phyloP scores from a whole-genome alignment of 441 rosid genomes.

The Pelargonium australe region DNA sequence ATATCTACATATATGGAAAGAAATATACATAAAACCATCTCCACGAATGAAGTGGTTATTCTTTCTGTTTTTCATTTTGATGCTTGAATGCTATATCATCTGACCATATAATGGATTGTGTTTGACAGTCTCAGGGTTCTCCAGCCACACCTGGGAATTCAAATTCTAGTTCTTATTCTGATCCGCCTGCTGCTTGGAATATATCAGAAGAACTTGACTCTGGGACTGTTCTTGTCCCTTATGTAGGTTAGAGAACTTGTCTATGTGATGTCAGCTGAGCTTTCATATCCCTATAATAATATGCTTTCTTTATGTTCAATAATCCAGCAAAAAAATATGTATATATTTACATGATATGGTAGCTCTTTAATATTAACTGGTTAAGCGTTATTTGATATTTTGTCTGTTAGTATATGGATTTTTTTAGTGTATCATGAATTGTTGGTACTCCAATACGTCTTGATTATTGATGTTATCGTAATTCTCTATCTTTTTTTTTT shows the following conservation, averaged over 20 bases:
- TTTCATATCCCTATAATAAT: constrained; percentile 8
- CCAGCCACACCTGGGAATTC: constrained; percentile 83
- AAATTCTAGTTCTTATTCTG: constrained; percentile 71
- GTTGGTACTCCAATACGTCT: neutral
- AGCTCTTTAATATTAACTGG: neutral
- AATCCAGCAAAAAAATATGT: neutral
- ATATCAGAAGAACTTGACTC: constrained; percentile 71
- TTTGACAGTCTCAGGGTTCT: constrained; percentile 52
- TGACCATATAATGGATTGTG: constrained; percentile 18
- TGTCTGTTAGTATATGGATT: neutral
- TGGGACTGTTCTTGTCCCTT: constrained; percentile 37
- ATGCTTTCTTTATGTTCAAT: neutral
- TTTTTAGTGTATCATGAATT: neutral
- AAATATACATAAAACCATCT: neutral
- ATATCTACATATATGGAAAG: neutral
- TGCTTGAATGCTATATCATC: neutral
- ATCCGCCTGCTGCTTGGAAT: constrained; percentile 47
- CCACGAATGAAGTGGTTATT: neutral
- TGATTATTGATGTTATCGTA: neutral
- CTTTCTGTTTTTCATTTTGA: neutral
- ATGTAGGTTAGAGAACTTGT: constrained; percentile 29
- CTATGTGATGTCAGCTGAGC: constrained; percentile 25
- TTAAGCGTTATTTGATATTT: neutral
- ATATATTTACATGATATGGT: too few relatives aligned
- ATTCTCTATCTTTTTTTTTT: neutral